These are phyloP conservation scores for Kwoniella bestiolae DNA, from an alignment of 768 basidiomycete species.

Conservation along the genomic window DNA sequence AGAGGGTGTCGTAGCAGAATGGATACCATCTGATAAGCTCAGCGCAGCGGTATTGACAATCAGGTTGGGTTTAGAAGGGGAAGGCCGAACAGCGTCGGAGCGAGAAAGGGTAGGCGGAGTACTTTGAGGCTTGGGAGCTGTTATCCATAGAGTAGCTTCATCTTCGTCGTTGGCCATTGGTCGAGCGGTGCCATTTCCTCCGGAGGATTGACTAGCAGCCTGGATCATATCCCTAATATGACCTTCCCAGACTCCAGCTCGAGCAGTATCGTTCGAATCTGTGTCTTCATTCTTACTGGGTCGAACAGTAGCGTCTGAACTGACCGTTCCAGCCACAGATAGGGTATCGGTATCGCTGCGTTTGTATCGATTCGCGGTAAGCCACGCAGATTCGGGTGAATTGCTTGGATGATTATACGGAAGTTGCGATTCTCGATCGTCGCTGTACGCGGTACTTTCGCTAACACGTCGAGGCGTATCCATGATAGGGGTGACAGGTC, in stretches of 20 bases:
- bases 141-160: conserved; percentile 53
- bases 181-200: conserved; percentile 3
- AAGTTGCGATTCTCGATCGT: conserved; percentile 29
- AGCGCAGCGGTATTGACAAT: conserved; percentile 33
- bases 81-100: conserved; percentile 32
- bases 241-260: conserved; percentile 42
- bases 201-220: conserved; percentile 16
- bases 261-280: conserved; percentile 50
- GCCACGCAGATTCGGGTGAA: conserved; percentile 37
- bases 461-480: conserved; percentile 34
- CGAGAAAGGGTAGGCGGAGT: conserved; percentile 19
- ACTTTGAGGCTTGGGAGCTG: conserved; percentile 25
- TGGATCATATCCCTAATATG: conserved; percentile 42
- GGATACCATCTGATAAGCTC: neutral
- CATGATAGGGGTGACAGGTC: conserved; percentile 4
- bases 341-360: conserved; percentile 31
- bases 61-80: conserved; percentile 38
- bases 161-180: conserved; percentile 38
- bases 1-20: conserved; percentile 30
- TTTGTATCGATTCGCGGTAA: conserved; percentile 14
- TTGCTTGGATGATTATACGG: conserved; percentile 26
- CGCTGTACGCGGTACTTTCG: conserved; percentile 21
- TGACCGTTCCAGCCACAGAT: conserved; percentile 42
- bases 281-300: conserved; percentile 38
- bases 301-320: conserved; percentile 40